Conservation (phyloP, 257 asterid genomes). For the Primulina tabacum region DNA sequence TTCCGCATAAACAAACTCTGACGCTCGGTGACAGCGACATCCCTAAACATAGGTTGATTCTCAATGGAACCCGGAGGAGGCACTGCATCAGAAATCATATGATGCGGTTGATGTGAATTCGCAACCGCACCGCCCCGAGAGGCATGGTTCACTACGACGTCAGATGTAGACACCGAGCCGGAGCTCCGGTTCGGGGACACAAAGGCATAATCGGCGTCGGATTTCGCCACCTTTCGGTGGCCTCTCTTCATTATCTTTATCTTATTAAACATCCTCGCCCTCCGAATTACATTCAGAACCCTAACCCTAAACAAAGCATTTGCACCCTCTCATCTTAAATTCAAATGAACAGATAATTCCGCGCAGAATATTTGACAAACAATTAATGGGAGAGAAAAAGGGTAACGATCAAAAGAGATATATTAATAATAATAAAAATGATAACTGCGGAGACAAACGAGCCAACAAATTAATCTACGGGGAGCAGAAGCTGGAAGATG, state of each 20-base stretch:
- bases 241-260: slow-evolving; percentile 33
- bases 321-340: neutral
- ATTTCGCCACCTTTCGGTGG: slow-evolving; percentile 27
- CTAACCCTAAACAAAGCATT: neutral
- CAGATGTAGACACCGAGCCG: slow-evolving; percentile 13
- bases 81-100: neutral
- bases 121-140: slow-evolving; percentile 17
- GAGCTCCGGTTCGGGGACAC: slow-evolving; percentile 6
- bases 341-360: neutral
- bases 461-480: neutral
- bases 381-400: neutral
- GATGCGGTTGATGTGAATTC: slow-evolving; percentile 2
- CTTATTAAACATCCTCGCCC: slow-evolving; percentile 27
- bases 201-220: slow-evolving; percentile 12
- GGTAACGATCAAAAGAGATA: neutral
- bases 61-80: slow-evolving; percentile 20
- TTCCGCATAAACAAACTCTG: slow-evolving; percentile 28
- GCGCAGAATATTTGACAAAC: neutral
- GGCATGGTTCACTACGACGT: slow-evolving; percentile 24
- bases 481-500: neutral
- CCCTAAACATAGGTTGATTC: slow-evolving; percentile 27
- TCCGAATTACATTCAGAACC: slow-evolving; percentile 3
- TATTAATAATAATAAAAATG: neutral
- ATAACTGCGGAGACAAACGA: neutral
- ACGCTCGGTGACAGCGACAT: slow-evolving; percentile 26